phyloP scores from a whole-genome alignment of 331 rosid genomes.

The Cydonia oblonga region DNA sequence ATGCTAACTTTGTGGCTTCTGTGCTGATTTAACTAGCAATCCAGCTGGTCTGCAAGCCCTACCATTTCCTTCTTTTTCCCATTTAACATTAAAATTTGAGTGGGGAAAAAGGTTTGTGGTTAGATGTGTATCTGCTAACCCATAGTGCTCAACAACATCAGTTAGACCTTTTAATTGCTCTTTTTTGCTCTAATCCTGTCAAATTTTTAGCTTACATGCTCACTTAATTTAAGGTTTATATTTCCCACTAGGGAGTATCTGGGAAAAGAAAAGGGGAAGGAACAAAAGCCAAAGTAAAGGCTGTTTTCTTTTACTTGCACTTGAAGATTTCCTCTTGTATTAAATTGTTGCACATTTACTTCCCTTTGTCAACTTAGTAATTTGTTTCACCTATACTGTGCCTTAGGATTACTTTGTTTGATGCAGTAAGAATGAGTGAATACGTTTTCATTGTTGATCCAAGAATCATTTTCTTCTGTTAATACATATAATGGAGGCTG shows the following conservation, averaged over 20 bases:
- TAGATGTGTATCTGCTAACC: background rate
- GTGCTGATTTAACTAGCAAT: background rate
- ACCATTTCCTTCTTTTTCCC: conserved; percentile 3
- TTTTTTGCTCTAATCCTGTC: conserved; percentile 15
- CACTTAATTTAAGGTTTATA: conserved; percentile 24
- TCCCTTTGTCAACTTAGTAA: background rate
- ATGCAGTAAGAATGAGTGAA: background rate
- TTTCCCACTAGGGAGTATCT: conserved; percentile 18
- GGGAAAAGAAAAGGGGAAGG: conserved; percentile 11
- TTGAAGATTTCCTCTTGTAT: background rate
- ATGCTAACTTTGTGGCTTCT: background rate
- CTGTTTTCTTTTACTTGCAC: conserved; percentile 30
- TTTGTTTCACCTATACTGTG: background rate
- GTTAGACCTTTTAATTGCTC: conserved; percentile 3
- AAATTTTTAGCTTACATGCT: conserved; percentile 21
- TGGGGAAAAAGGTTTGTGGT: conserved; percentile 6
- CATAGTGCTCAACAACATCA: conserved; percentile 23
- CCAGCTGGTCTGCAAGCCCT: background rate
- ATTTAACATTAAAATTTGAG: conserved; percentile 9
- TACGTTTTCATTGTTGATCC: background rate
- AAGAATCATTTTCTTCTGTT: background rate
- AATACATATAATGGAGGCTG: conserved; percentile 3
- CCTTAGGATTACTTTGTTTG: background rate
- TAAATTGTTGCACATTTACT: background rate
- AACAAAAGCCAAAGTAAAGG: conserved; percentile 28